Conservation (phyloP, 1,139 yeast species). For the Ashbya aceris region DNA sequence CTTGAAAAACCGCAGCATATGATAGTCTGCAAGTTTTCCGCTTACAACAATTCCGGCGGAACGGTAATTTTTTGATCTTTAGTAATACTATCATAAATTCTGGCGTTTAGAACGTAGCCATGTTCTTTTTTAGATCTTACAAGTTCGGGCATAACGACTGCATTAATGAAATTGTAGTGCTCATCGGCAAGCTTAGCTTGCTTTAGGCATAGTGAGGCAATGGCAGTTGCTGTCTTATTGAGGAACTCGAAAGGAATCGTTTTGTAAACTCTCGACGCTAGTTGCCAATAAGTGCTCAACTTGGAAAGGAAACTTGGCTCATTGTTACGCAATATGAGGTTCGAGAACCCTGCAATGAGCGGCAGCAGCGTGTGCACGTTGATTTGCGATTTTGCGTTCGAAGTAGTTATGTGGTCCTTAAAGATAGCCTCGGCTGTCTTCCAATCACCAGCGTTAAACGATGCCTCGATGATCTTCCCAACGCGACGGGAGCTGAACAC, state of each 20-base stretch:
- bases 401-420: conserved; percentile 12
- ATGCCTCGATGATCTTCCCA: conserved; percentile 17
- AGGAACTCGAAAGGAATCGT: conserved; percentile 8
- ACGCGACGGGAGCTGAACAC: background rate
- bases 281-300: conserved; percentile 7
- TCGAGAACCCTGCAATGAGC: conserved; percentile 17
- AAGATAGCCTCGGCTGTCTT: conserved; percentile 21
- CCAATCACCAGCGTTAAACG: conserved; percentile 17
- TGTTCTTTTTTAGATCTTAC: conserved; percentile 5
- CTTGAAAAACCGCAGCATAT: no score
- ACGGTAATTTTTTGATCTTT: background rate
- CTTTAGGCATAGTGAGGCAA: conserved; percentile 11
- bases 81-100: conserved; percentile 4
- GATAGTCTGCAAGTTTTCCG: no score
- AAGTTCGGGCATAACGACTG: conserved; percentile 11
- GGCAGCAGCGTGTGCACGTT: conserved; percentile 13
- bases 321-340: conserved; percentile 8
- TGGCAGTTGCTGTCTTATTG: conserved; percentile 12
- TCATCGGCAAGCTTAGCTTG: conserved; percentile 9
- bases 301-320: conserved; percentile 10
- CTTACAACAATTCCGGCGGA: conserved; percentile 6
- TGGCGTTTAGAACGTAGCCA: conserved; percentile 6
- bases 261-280: conserved; percentile 8
- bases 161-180: conserved; percentile 10
- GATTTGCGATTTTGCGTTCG: conserved; percentile 6